These are phyloP conservation scores for Pseudopithomyces chartarum DNA, from an alignment of 2,329 filamentous ascomycete species.

Conservation along the genomic window DNA sequence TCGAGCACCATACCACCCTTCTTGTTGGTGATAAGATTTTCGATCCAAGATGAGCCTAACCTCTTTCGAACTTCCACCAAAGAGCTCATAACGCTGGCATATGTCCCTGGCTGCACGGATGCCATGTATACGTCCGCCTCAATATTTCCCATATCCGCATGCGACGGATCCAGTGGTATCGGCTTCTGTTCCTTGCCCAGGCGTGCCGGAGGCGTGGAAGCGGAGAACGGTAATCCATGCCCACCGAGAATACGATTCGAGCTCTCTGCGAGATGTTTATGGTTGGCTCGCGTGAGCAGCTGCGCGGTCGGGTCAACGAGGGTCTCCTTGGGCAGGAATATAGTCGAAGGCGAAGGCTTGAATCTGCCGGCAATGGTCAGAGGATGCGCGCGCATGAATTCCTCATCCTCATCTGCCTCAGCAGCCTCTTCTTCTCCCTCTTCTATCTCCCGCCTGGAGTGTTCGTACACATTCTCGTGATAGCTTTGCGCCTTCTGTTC, in stretches of 20 bases:
- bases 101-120: slow-evolving; percentile 71
- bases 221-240: slow-evolving; percentile 73
- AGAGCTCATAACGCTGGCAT: slow-evolving; percentile 69
- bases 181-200: slow-evolving; percentile 63
- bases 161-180: slow-evolving; percentile 67
- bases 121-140: slow-evolving; percentile 76
- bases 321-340: slow-evolving; percentile 72
- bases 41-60: slow-evolving; percentile 72
- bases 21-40: slow-evolving; percentile 65
- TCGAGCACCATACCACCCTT: slow-evolving; percentile 71
- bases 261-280: slow-evolving; percentile 73
- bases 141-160: slow-evolving; percentile 72
- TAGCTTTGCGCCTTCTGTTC: slow-evolving; percentile 38
- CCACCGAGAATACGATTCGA: slow-evolving; percentile 81
- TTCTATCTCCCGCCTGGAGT: slow-evolving; percentile 48
- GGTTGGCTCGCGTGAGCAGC: slow-evolving; percentile 68
- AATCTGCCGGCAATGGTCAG: slow-evolving; percentile 77
- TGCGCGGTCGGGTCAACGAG: slow-evolving; percentile 72
- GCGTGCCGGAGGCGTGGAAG: slow-evolving; percentile 66
- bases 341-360: slow-evolving; percentile 72
- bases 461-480: slow-evolving; percentile 46
- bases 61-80: slow-evolving; percentile 76
- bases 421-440: slow-evolving; percentile 46
- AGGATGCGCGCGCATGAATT: slow-evolving; percentile 69
- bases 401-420: slow-evolving; percentile 38